Evolutionary conservation across 192 early-diverging fungal species (phyloP).

Genomic region (Backusella mclennaniae): DNA sequence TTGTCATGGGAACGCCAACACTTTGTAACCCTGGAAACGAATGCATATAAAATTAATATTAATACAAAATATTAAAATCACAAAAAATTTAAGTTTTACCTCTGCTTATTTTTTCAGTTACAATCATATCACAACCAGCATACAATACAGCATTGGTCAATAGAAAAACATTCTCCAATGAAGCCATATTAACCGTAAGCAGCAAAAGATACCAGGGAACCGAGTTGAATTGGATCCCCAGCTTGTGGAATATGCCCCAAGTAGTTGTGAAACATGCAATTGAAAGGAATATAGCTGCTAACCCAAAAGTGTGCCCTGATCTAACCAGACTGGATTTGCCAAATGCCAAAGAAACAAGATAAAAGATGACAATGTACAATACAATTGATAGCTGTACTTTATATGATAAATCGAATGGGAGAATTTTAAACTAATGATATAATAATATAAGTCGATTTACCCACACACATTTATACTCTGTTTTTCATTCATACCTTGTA

Average conservation of each 20-base stretch:
- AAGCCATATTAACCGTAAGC: slow-evolving; percentile 67
- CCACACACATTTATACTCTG: neutral
- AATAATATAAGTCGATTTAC: neutral
- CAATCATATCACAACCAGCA: slow-evolving; percentile 67
- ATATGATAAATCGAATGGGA: slow-evolving; percentile 33
- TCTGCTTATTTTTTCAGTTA: slow-evolving; percentile 66
- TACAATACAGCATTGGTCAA: slow-evolving; percentile 72
- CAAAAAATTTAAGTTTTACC: slow-evolving; percentile 33
- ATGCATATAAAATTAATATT: neutral
- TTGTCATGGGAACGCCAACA: slow-evolving; percentile 66
- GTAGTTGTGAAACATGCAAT: slow-evolving; percentile 62
- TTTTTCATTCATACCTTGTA: slow-evolving; percentile 13
- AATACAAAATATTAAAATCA: neutral
- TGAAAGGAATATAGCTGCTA: slow-evolving; percentile 66
- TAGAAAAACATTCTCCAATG: slow-evolving; percentile 75
- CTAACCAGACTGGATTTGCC: slow-evolving; percentile 70
- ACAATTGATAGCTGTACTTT: slow-evolving; percentile 44
- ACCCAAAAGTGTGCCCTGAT: slow-evolving; percentile 70
- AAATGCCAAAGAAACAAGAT: slow-evolving; percentile 66
- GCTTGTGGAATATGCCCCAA: slow-evolving; percentile 61
- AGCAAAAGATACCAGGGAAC: slow-evolving; percentile 69
- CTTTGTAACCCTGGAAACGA: slow-evolving; percentile 49
- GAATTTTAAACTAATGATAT: slow-evolving; percentile 11
- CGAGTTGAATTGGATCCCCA: slow-evolving; percentile 56
- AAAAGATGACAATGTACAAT: slow-evolving; percentile 63